Conservation (phyloP, 371 early-diverging fungal species). For the Conidiobolus incongruus region DNA sequence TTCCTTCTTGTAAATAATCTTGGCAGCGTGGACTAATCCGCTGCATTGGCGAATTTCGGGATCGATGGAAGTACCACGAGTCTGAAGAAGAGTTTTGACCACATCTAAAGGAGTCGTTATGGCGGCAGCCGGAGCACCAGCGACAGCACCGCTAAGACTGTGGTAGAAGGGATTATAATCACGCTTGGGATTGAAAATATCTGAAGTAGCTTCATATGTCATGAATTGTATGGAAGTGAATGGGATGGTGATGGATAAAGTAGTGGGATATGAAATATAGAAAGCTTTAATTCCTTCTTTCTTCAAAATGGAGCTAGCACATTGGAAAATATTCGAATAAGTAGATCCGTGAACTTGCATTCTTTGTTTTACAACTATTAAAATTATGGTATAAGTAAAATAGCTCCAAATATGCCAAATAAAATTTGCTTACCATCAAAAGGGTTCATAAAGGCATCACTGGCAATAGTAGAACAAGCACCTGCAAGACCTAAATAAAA, state of each 20-base stretch:
- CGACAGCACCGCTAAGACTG: slow-evolving; percentile 63
- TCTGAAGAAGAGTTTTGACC: slow-evolving; percentile 79
- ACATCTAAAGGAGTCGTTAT: slow-evolving; percentile 89
- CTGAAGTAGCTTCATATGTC: slow-evolving; percentile 62
- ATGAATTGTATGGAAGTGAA: slow-evolving; percentile 80
- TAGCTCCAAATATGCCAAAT: slow-evolving; percentile 1
- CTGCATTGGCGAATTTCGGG: slow-evolving; percentile 33
- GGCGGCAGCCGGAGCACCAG: slow-evolving; percentile 75
- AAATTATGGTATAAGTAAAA: neutral
- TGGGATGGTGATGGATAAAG: slow-evolving; percentile 71
- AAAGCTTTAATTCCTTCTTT: slow-evolving; percentile 67
- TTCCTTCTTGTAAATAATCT: slow-evolving; percentile 44
- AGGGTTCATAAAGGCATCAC: slow-evolving; percentile 84
- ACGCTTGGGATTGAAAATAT: slow-evolving; percentile 46
- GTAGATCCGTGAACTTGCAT: slow-evolving; percentile 59
- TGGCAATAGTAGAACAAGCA: slow-evolving; percentile 68
- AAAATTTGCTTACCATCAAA: slow-evolving; percentile 48
- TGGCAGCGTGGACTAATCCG: slow-evolving; percentile 45
- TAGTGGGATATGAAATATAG: slow-evolving; percentile 80
- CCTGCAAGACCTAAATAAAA: slow-evolving; percentile 43
- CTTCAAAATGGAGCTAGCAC: slow-evolving; percentile 30
- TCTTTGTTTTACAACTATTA: slow-evolving; percentile 81
- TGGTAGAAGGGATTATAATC: slow-evolving; percentile 69
- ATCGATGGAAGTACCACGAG: slow-evolving; percentile 51
- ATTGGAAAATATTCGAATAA: slow-evolving; percentile 33